Conservation (phyloP, 331 rosid genomes). For the Ulmus americana region DNA sequence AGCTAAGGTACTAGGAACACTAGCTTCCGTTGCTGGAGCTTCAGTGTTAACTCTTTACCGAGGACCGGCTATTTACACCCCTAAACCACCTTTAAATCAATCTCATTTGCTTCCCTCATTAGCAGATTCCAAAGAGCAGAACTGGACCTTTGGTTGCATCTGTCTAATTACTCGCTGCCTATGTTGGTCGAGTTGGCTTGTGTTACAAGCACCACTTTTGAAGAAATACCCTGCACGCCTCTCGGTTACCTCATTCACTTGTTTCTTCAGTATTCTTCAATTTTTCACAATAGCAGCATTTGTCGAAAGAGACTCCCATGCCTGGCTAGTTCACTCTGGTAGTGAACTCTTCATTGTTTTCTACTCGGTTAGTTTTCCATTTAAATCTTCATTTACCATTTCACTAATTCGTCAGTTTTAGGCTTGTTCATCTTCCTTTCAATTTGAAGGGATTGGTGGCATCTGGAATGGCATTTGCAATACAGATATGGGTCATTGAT, state of each 20-base stretch:
- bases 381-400: neutral
- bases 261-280: slow-evolving; percentile 64
- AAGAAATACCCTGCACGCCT: slow-evolving; percentile 60
- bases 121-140: slow-evolving; percentile 43
- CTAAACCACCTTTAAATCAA: slow-evolving; percentile 21
- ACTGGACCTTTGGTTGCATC: slow-evolving; percentile 62
- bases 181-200: slow-evolving; percentile 76
- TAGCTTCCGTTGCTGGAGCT: slow-evolving; percentile 76
- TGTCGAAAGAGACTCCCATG: slow-evolving; percentile 42
- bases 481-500: slow-evolving; percentile 69
- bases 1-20: slow-evolving; percentile 68
- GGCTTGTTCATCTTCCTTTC: neutral
- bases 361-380: slow-evolving; percentile 46
- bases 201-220: slow-evolving; percentile 59
- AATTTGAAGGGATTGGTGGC: slow-evolving; percentile 59
- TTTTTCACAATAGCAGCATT: slow-evolving; percentile 41
- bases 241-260: slow-evolving; percentile 57
- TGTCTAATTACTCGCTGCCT: slow-evolving; percentile 55
- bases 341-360: slow-evolving; percentile 48
- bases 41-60: slow-evolving; percentile 53
- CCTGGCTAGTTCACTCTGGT: slow-evolving; percentile 56
- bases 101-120: slow-evolving; percentile 20
- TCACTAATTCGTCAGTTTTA: neutral
- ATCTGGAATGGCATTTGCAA: slow-evolving; percentile 69
- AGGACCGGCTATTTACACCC: slow-evolving; percentile 61